Evolutionary conservation across 352 stramenopile species (phyloP).

Genomic region (Phytopythium litorale): DNA sequence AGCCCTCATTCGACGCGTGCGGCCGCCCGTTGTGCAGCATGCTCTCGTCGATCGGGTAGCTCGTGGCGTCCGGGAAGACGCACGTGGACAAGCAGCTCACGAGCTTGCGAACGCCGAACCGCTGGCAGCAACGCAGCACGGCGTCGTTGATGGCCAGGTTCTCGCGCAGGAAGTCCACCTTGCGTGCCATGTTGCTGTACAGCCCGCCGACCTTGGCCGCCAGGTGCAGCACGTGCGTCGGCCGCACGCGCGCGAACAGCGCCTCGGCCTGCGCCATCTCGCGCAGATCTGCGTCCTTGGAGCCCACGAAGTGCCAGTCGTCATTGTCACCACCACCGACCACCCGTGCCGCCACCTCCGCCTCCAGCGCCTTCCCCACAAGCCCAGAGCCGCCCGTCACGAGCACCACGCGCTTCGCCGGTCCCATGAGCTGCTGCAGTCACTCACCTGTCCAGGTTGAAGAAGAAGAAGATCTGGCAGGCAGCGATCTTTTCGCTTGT

Average conservation of each 20-base stretch:
- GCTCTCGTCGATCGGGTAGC: conserved; percentile 98
- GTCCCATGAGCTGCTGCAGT: not conserved
- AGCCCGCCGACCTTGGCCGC: conserved; percentile 93
- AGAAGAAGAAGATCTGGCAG: not conserved
- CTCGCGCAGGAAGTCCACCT: conserved; percentile 98
- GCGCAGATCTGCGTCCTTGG: conserved; percentile 94
- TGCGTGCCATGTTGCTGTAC: conserved; percentile 77
- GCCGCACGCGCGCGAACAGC: conserved; percentile 93
- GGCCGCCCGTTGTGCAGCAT: conserved; percentile 92
- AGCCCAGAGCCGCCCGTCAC: conserved; percentile 96
- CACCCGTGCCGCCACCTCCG: conserved; percentile 25
- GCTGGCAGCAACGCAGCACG: conserved; percentile 95
- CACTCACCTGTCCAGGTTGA: not conserved
- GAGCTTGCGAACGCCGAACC: conserved; percentile 90
- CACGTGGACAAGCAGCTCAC: conserved; percentile 98
- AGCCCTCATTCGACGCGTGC: conserved; percentile 88
- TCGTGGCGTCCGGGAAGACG: conserved; percentile 98
- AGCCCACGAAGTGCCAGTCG: conserved; percentile 92
- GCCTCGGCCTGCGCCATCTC: conserved; percentile 70
- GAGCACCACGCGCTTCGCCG: conserved; percentile 60
- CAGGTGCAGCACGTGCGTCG: conserved; percentile 98
- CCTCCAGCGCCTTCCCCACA: conserved; percentile 82
- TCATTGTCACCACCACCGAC: conserved; percentile 24
- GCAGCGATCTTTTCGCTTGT: not conserved
- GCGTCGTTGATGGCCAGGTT: conserved; percentile 99